Percentiles rank a stretch among this genome's conserved stretches.
These are phyloP conservation scores for Candida argentea DNA, from an alignment of 805 yeast genomes.

Conservation along the genomic window DNA sequence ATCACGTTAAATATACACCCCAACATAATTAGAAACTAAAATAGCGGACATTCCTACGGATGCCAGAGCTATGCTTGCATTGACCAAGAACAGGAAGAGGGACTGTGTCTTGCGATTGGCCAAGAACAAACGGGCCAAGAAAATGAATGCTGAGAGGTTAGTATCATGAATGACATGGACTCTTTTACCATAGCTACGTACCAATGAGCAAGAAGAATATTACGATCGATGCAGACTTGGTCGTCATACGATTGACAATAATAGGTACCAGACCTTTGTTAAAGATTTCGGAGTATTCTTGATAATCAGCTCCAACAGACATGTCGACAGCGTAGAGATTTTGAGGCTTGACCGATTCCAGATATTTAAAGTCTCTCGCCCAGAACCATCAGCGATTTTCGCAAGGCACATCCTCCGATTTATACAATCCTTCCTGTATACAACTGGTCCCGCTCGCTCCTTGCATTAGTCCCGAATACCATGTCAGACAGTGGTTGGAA, in stretches of 20 bases:
- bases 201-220: constrained; percentile 14
- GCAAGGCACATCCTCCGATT: too few species aligned
- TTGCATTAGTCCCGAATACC: too few species aligned
- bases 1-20: constrained; percentile 27
- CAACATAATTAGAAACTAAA: constrained; percentile 31
- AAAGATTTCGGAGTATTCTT: constrained; percentile 14
- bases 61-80: constrained; percentile 25
- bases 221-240: constrained; percentile 11
- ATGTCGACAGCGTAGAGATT: too few species aligned
- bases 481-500: constrained; percentile 36
- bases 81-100: constrained; percentile 14
- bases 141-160: constrained; percentile 17
- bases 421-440: too few species aligned
- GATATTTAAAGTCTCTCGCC: too few species aligned
- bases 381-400: too few species aligned
- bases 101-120: constrained; percentile 17
- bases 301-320: constrained; percentile 19
- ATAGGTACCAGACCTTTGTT: constrained; percentile 14
- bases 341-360: too few species aligned
- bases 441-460: too few species aligned
- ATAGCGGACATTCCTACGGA: constrained; percentile 28
- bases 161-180: constrained; percentile 4
- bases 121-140: constrained; percentile 19
- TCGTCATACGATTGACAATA: constrained; percentile 9
- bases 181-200: constrained; percentile 7